Percentiles rank a stretch among this genome's conserved stretches.
Evolutionary conservation across 345 rosid species (phyloP).

Genomic region (Corymbia maculata): DNA sequence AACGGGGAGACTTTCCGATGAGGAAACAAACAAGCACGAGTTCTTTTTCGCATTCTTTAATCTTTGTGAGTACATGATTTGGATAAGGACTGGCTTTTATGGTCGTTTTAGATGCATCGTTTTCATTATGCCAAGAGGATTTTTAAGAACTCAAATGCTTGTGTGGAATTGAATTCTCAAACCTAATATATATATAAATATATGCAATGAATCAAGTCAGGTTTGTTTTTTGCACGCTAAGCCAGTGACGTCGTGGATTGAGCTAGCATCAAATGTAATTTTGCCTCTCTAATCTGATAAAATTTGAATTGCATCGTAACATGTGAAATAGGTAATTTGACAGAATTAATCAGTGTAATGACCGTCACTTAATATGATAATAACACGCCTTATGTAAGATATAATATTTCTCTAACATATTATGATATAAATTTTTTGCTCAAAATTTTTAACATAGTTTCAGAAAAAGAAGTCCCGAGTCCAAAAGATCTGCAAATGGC

Average conservation of each 20-base stretch:
- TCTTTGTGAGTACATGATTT: neutral
- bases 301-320: neutral
- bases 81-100: neutral
- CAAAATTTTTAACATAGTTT: rapidly evolving
- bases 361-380: neutral
- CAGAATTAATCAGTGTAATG: neutral
- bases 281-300: neutral
- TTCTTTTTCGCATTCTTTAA: neutral
- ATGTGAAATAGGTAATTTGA: neutral
- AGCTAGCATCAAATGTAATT: neutral
- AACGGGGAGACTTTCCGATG: neutral
- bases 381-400: neutral
- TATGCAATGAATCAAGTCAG: neutral
- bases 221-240: neutral
- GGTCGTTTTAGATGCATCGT: neutral
- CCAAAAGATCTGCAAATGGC: rapidly evolving
- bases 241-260: neutral
- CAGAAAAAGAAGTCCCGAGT: neutral
- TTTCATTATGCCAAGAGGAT: neutral
- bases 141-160: neutral
- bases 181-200: neutral
- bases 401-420: rapidly evolving
- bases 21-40: neutral
- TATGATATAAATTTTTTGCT: neutral
- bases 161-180: neutral